A percentile compares a stretch with the other conserved stretches of the same genome.
Conservation (phyloP, 768 basidiomycete species). For the Tylopilus cervinicoccineus region DNA sequence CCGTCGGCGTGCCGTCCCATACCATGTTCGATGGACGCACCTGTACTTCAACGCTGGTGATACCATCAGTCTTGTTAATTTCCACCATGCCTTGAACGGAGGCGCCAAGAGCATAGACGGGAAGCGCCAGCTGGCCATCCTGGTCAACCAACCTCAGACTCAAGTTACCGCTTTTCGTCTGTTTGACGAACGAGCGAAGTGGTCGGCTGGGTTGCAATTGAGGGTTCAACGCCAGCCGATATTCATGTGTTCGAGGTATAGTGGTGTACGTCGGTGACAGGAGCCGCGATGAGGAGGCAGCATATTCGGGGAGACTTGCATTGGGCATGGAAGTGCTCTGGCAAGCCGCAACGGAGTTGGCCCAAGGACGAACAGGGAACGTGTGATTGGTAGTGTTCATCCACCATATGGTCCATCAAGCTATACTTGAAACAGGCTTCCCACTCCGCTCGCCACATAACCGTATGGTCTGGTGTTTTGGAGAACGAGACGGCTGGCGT, state of each 20-base stretch:
- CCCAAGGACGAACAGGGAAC: slow-evolving; percentile 11
- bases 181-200: slow-evolving; percentile 53
- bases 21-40: slow-evolving; percentile 32
- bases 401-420: slow-evolving; percentile 25
- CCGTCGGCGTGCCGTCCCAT: background rate
- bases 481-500: background rate
- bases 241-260: slow-evolving; percentile 51
- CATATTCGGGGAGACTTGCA: slow-evolving; percentile 49
- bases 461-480: slow-evolving; percentile 10
- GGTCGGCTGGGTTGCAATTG: slow-evolving; percentile 36
- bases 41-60: slow-evolving; percentile 63
- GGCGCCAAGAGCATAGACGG: slow-evolving; percentile 52
- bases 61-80: slow-evolving; percentile 48
- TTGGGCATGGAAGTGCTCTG: slow-evolving; percentile 45
- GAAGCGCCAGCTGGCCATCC: slow-evolving; percentile 46
- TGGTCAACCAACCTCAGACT: slow-evolving; percentile 52
- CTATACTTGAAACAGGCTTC: slow-evolving; percentile 35
- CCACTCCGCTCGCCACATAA: slow-evolving; percentile 26
- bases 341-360: slow-evolving; percentile 11
- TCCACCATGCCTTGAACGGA: slow-evolving; percentile 55
- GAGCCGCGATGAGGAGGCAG: slow-evolving; percentile 32
- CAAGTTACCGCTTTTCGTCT: slow-evolving; percentile 50
- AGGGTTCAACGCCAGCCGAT: slow-evolving; percentile 45
- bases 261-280: slow-evolving; percentile 50
- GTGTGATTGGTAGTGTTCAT: slow-evolving; percentile 19